A percentile compares a stretch with the other conserved stretches of the same genome.
phyloP scores from a whole-genome alignment of 1,284 basidiomycete species.

The Ustanciosporium gigantosporum region DNA sequence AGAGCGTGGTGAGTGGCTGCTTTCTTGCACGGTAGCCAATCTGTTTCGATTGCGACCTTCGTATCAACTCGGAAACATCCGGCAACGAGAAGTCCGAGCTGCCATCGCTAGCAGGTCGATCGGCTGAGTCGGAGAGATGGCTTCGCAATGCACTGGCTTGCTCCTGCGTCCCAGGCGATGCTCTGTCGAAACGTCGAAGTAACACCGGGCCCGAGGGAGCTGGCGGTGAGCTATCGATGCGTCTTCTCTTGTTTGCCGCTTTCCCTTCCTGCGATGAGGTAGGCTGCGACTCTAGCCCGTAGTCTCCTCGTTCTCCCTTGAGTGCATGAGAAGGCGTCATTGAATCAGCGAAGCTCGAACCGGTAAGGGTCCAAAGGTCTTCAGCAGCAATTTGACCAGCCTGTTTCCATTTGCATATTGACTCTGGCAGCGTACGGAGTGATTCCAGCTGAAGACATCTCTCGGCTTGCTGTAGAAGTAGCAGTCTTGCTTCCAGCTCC shows the following conservation, averaged over 20 bases:
- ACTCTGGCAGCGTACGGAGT: slow-evolving; percentile 11
- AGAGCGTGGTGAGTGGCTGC: not conserved
- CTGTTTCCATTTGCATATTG: slow-evolving; percentile 26
- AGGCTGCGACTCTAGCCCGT: slow-evolving; percentile 27
- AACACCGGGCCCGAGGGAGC: not conserved
- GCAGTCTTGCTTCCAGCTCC: slow-evolving; percentile 17
- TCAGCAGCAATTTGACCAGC: slow-evolving; percentile 28
- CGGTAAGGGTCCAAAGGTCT: slow-evolving; percentile 34
- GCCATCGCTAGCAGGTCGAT: not conserved
- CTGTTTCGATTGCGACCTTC: slow-evolving; percentile 9
- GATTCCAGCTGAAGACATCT: slow-evolving; percentile 19
- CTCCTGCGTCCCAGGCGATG: slow-evolving; percentile 24
- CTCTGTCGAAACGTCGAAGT: not conserved
- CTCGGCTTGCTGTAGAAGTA: slow-evolving; percentile 24
- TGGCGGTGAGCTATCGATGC: slow-evolving; percentile 1
- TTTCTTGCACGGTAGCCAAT: not conserved
- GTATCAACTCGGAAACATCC: slow-evolving; percentile 20
- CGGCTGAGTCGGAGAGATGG: not conserved
- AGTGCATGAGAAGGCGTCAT: not conserved
- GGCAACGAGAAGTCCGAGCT: slow-evolving; percentile 17
- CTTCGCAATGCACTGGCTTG: slow-evolving; percentile 13
- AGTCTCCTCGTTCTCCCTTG: slow-evolving; percentile 3
- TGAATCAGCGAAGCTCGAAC: slow-evolving; percentile 4
- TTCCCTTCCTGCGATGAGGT: not conserved
- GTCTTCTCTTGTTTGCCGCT: not conserved